Evolutionary conservation across 2,329 filamentous ascomycete genomes (phyloP), one percentile per base, ranked within the genome.

Genomic region (Daldinia eschscholtzii): DNA sequence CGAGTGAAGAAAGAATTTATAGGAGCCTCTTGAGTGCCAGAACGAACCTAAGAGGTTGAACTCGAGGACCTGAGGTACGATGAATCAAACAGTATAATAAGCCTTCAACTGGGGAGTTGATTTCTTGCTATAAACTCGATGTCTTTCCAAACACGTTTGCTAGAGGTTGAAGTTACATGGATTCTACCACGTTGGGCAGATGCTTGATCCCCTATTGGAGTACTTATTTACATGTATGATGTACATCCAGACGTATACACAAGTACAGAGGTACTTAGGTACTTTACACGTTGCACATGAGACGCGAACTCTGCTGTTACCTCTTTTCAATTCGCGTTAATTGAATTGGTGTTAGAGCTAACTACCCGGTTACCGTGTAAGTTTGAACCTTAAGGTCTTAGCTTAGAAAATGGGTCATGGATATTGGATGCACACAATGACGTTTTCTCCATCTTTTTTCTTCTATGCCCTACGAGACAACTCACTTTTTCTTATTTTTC

Each of bases 351-450:
- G 12, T 37, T 28, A 33, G 30, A 33, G 30, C 30, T 33, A 6
- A 9, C 30, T 9, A 9, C n/a, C n/a, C n/a, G 35, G 37, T 13
- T 57, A 57, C 18, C 28, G 42, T 50, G 46, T 50, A 62, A 66
- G 46, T 41, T 60, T 55, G 20, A 23, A 23, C 20, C 20, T 23
- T 23, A 23, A 35, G 33, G 7, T 35, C 33, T 57, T 57, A 44
- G 55, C 39, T 42, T 30, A 53, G 33, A 58, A 63, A 59, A 59
- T 63, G 61, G 66, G 53, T 59, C 57, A 35, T 37, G 9, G 37
- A 56, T 62, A 55, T 52, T 60, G 23, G 37, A 58, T 64, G 55
- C 67, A 62, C 62, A 61, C 53, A 58, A 70, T 70, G 67, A 70
- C 64, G 67, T 67, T 70, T 67, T 70, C 35, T 39, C 37, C 53